A percentile compares a stretch with the other conserved stretches of the same genome.
phyloP scores from a whole-genome alignment of 2,329 filamentous ascomycete genomes.

The Penicillium frequentans region DNA sequence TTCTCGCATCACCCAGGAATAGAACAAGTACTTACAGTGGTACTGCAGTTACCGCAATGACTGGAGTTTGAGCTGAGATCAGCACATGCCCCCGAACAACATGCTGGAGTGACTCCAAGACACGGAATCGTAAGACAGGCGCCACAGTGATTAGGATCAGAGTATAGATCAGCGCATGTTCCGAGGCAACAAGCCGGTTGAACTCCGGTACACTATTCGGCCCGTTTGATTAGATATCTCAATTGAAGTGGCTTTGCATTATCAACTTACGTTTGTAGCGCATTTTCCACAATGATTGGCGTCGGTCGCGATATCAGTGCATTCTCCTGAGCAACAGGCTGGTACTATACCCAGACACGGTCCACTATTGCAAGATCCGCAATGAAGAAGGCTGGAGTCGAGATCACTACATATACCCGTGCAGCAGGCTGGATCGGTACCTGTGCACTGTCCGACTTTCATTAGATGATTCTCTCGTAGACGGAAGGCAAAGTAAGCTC shows the following conservation, averaged over 20 bases:
- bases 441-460: slow-evolving; percentile 6
- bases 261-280: neutral
- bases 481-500: neutral
- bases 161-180: slow-evolving; percentile 3
- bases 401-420: slow-evolving; percentile 11
- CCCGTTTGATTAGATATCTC: neutral
- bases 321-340: slow-evolving; percentile 11
- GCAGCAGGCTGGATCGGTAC: slow-evolving; percentile 11
- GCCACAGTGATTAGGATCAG: slow-evolving; percentile 7
- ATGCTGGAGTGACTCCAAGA: slow-evolving; percentile 7
- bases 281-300: slow-evolving; percentile 12
- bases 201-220: slow-evolving; percentile 8
- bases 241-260: neutral
- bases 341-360: slow-evolving; percentile 9
- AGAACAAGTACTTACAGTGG: neutral
- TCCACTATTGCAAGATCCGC: slow-evolving; percentile 3
- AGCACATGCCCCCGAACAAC: slow-evolving; percentile 8
- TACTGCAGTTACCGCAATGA: slow-evolving; percentile 7
- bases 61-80: slow-evolving; percentile 4
- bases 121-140: slow-evolving; percentile 7
- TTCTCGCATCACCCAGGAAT: neutral
- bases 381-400: slow-evolving; percentile 3
- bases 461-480: neutral
- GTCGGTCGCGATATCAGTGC: slow-evolving; percentile 9
- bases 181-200: slow-evolving; percentile 12